Percentiles rank a stretch among this genome's conserved stretches.
These are phyloP conservation scores for Stylonectria norvegica DNA, from an alignment of 2,329 filamentous ascomycete species.

Conservation along the genomic window DNA sequence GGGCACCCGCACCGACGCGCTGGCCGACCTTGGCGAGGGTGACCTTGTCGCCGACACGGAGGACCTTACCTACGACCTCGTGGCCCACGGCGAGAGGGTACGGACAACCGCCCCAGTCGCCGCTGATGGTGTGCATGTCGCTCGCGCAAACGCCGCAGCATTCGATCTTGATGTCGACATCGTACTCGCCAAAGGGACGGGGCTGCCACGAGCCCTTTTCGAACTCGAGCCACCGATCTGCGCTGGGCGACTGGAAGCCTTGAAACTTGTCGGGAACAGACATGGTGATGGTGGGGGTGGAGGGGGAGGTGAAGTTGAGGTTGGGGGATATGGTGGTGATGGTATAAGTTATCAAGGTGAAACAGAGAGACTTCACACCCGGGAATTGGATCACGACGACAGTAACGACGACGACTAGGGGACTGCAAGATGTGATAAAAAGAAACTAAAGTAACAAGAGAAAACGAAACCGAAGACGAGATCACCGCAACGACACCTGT, in stretches of 20 bases:
- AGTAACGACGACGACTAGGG: too few species aligned
- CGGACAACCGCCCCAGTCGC: conserved; percentile 62
- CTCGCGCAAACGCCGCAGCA: conserved; percentile 74
- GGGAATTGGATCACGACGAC: neutral
- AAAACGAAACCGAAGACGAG: conserved; percentile 1
- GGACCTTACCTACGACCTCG: conserved; percentile 67
- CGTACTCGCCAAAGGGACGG: conserved; percentile 82
- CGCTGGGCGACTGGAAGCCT: conserved; percentile 57
- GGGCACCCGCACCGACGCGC: conserved; percentile 57
- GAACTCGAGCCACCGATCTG: conserved; percentile 56
- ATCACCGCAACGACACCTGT: neutral
- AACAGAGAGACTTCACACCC: too few species aligned
- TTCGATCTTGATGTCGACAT: conserved; percentile 84
- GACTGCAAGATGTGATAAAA: conserved; percentile 1
- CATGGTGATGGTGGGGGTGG: conserved; percentile 36
- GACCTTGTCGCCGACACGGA: conserved; percentile 58
- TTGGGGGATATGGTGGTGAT: too few species aligned
- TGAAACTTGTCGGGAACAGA: conserved; percentile 58
- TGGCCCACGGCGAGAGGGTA: conserved; percentile 67
- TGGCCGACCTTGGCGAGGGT: conserved; percentile 52
- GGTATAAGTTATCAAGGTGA: too few species aligned
- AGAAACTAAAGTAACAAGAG: conserved; percentile 3
- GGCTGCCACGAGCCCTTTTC: conserved; percentile 74
- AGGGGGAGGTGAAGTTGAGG: too few species aligned
- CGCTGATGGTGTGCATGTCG: conserved; percentile 67